Evolutionary conservation across 2,329 filamentous ascomycete genomes (phyloP).

Genomic region (Hymenoscyphus infarciens): DNA sequence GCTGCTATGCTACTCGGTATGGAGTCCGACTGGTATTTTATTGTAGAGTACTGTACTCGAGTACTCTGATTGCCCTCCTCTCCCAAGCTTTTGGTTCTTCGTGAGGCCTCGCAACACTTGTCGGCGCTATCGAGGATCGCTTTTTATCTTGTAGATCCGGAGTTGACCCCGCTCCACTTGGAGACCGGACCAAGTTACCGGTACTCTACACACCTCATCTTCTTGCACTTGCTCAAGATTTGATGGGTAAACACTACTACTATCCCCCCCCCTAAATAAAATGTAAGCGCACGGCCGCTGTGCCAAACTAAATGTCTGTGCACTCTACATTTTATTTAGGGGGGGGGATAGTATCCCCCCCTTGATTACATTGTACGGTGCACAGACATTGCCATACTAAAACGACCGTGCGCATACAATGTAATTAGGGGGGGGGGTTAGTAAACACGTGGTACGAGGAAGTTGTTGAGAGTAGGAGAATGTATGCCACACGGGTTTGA

Average conservation of each 20-base stretch:
- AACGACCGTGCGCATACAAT: too few species aligned
- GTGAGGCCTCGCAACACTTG: not conserved
- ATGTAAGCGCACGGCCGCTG: too few species aligned
- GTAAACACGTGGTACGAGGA: not conserved
- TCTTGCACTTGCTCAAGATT: not conserved
- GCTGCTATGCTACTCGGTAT: not conserved
- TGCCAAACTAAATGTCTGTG: too few species aligned
- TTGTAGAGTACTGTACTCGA: too few species aligned
- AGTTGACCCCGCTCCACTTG: not conserved
- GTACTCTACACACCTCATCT: not conserved
- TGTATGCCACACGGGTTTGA: not conserved
- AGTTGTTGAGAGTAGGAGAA: not conserved
- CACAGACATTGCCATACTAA: too few species aligned
- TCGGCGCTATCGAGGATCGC: not conserved
- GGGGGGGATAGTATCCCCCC: too few species aligned
- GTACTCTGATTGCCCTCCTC: not conserved
- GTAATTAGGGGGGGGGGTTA: too few species aligned
- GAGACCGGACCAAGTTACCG: not conserved
- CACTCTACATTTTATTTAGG: too few species aligned
- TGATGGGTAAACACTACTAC: not conserved
- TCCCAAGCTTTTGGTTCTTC: too few species aligned
- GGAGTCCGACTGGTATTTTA: not conserved
- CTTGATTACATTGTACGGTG: too few species aligned
- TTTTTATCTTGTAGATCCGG: not conserved
- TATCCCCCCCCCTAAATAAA: too few species aligned